Conservation (phyloP, 441 rosid genomes). For the Arabidopsis hybrid region DNA sequence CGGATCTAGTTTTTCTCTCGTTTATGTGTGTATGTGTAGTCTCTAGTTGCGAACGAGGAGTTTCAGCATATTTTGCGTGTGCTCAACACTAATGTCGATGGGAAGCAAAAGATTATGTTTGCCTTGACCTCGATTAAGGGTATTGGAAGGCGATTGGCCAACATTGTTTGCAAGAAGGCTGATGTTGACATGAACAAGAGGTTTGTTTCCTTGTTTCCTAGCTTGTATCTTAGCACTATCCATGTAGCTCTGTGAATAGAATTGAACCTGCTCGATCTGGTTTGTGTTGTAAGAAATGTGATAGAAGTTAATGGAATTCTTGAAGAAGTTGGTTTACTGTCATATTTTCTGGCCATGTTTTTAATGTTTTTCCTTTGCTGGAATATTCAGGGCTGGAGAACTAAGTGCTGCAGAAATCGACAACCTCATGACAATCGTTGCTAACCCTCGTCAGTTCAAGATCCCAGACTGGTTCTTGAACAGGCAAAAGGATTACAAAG, state of each 20-base stretch:
- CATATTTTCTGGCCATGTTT: neutral
- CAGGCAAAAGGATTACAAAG: conserved; percentile 93
- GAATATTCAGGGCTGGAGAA: conserved; percentile 77
- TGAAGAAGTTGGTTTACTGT: neutral
- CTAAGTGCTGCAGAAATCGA: conserved; percentile 79
- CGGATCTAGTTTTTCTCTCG: conserved; percentile 3
- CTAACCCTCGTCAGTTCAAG: conserved; percentile 88
- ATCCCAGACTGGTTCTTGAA: conserved; percentile 94
- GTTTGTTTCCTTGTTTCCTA: conserved; percentile 36
- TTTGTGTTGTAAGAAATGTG: neutral
- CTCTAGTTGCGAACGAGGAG: conserved; percentile 76
- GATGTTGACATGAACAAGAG: conserved; percentile 89
- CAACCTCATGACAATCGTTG: conserved; percentile 79
- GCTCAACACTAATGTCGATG: conserved; percentile 83
- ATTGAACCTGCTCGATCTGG: neutral
- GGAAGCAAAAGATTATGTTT: conserved; percentile 85
- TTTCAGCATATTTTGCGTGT: conserved; percentile 90
- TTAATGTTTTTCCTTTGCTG: neutral
- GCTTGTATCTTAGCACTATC: neutral
- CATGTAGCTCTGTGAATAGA: neutral
- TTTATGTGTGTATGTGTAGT: conserved; percentile 48
- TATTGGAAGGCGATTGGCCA: conserved; percentile 84
- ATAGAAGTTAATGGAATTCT: neutral
- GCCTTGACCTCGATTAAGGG: conserved; percentile 87
- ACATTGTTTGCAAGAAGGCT: conserved; percentile 88